Evolutionary conservation across 306 rosid genomes (phyloP).

Genomic region (Cercis canadensis): DNA sequence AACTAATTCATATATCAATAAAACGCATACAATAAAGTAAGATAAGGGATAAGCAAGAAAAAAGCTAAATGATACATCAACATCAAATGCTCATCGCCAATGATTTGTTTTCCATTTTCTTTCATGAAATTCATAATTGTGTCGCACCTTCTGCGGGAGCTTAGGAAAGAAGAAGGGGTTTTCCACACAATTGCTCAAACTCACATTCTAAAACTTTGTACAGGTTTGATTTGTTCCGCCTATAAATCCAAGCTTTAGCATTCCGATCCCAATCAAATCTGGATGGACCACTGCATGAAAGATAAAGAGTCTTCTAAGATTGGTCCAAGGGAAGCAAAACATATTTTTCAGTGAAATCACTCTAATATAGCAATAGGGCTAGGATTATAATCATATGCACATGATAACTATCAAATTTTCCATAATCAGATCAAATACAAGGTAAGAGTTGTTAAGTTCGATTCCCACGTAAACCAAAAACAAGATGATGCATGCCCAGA

Average conservation of each 20-base stretch:
- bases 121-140: background rate
- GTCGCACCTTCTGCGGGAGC: conserved; percentile 8
- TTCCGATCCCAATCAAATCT: conserved; percentile 88
- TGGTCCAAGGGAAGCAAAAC: no score
- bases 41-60: background rate
- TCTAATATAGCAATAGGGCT: no score
- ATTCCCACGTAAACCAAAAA: no score
- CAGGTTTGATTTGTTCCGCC: conserved; percentile 73
- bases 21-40: background rate
- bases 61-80: background rate
- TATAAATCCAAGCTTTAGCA: conserved; percentile 75
- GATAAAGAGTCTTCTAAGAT: background rate
- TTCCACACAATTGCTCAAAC: conserved; percentile 73
- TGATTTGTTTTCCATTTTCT: conserved; percentile 1
- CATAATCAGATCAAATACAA: no score
- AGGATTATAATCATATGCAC: no score
- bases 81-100: conserved; percentile 7
- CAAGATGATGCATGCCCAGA: no score
- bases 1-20: background rate
- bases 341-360: no score
- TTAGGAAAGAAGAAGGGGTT: conserved; percentile 67
- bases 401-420: no score
- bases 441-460: no score
- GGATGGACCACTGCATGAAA: conserved; percentile 78
- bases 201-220: conserved; percentile 62